These are phyloP conservation scores for Elaeis guineensis DNA, from an alignment of 176 grass and related monocot species.

Conservation along the genomic window DNA sequence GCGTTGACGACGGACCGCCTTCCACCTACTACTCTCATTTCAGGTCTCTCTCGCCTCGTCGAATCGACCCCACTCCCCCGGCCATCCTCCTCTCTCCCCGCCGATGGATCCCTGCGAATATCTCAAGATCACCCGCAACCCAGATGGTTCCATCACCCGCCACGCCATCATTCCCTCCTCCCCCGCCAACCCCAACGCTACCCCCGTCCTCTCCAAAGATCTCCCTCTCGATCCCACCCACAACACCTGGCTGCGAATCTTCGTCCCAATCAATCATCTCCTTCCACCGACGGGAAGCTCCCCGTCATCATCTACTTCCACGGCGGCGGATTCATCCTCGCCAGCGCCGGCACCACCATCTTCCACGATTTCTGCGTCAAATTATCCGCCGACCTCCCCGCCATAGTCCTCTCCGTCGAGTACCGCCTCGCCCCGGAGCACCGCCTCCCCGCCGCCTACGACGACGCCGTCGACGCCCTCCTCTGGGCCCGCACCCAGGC, in stretches of 20 bases:
- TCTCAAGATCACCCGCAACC: constrained; percentile 61
- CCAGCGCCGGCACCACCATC: constrained; percentile 44
- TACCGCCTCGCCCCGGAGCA: constrained; percentile 89
- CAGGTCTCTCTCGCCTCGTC: no score
- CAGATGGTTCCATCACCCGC: constrained; percentile 44
- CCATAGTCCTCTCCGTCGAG: constrained; percentile 56
- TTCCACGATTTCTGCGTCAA: constrained; percentile 49
- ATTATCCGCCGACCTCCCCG: constrained; percentile 37
- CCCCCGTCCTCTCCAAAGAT: constrained; percentile 59
- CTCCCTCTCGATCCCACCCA: constrained; percentile 35
- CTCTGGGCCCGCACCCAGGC: constrained; percentile 22
- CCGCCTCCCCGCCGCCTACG: constrained; percentile 68
- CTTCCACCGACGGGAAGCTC: constrained; percentile 10
- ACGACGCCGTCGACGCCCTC: constrained; percentile 70
- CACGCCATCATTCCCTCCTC: constrained; percentile 21
- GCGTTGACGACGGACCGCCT: no score
- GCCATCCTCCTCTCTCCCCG: not conserved
- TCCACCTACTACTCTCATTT: no score
- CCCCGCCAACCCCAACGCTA: constrained; percentile 20
- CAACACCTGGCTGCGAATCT: constrained; percentile 59
- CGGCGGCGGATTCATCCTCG: constrained; percentile 73
- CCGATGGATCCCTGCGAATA: constrained; percentile 86
- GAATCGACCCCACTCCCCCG: no score
- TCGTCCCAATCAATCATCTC: constrained; percentile 24
- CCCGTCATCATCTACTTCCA: constrained; percentile 69